phyloP scores from a whole-genome alignment of 2,329 filamentous ascomycete genomes.

The Xylariales sp. region DNA sequence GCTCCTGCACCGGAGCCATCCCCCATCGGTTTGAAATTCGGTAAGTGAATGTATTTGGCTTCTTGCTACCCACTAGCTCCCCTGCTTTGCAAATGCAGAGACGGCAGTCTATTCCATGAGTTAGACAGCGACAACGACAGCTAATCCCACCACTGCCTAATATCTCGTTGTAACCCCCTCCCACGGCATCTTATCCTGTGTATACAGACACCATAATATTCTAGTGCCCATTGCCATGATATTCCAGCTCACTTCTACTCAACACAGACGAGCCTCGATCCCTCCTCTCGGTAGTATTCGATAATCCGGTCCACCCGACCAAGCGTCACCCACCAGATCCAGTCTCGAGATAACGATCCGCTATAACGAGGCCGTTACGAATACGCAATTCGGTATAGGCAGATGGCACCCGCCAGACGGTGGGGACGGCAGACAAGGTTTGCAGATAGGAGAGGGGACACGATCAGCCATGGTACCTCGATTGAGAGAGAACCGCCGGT shows the following conservation, averaged over 20 bases:
- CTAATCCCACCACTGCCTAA: not conserved
- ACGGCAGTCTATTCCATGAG: not conserved
- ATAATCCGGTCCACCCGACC: constrained; percentile 1
- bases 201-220: not conserved
- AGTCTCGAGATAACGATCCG: not conserved
- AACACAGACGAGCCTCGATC: not conserved
- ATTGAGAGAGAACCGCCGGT: not conserved
- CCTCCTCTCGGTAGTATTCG: not conserved
- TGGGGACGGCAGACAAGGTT: not conserved
- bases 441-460: not conserved
- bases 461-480: not conserved
- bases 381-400: not conserved
- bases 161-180: not conserved
- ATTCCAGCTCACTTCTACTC: constrained; percentile 18
- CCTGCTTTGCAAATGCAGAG: not conserved
- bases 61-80: not conserved
- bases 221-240: not conserved
- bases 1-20: constrained; percentile 6
- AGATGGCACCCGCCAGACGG: constrained; percentile 21
- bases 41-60: constrained; percentile 26
- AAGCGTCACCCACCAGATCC: not conserved
- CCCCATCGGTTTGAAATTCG: not conserved
- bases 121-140: not conserved
- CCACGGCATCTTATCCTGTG: not conserved
- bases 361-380: constrained; percentile 5